phyloP scores from a whole-genome alignment of 2,329 filamentous ascomycete species.

The Pleoardoris graminearum region DNA sequence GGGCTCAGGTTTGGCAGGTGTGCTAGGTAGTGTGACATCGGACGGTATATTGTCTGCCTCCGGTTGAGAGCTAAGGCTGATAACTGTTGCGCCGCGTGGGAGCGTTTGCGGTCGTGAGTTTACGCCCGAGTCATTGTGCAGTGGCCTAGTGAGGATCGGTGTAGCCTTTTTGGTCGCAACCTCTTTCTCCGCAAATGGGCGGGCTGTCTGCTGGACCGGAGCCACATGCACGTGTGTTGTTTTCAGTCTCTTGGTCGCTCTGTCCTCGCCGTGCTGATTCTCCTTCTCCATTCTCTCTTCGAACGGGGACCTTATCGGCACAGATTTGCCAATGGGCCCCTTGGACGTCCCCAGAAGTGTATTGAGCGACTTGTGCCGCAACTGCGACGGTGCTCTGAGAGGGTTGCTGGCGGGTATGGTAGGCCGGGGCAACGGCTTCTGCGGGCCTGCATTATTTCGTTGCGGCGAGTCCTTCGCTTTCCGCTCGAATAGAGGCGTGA shows the following conservation, averaged over 20 bases:
- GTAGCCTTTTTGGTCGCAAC: slow-evolving; percentile 17
- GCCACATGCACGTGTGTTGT: slow-evolving; percentile 19
- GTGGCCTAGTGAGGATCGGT: slow-evolving; percentile 29
- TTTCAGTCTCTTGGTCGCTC: slow-evolving; percentile 47
- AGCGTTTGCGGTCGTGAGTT: slow-evolving; percentile 14
- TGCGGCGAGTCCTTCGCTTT: slow-evolving; percentile 52
- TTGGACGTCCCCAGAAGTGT: slow-evolving; percentile 67
- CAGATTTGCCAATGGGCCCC: slow-evolving; percentile 64
- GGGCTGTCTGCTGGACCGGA: slow-evolving; percentile 18
- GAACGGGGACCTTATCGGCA: slow-evolving; percentile 66
- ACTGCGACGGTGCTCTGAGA: slow-evolving; percentile 39
- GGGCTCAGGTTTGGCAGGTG: slow-evolving; percentile 16
- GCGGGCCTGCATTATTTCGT: slow-evolving; percentile 19
- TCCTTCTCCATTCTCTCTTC: slow-evolving; percentile 53
- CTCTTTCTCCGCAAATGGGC: slow-evolving; percentile 17
- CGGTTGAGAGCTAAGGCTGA: slow-evolving; percentile 38
- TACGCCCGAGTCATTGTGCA: slow-evolving; percentile 24
- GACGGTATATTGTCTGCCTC: slow-evolving; percentile 34
- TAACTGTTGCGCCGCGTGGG: slow-evolving; percentile 34
- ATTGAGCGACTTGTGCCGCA: slow-evolving; percentile 62
- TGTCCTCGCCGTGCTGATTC: slow-evolving; percentile 37
- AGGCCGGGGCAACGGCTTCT: slow-evolving; percentile 19
- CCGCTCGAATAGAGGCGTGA: slow-evolving; percentile 75
- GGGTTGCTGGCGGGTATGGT: slow-evolving; percentile 25
- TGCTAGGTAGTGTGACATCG: slow-evolving; percentile 29